These are phyloP conservation scores for Cercospora zeina DNA, from an alignment of 2,329 filamentous ascomycete species.

Conservation along the genomic window DNA sequence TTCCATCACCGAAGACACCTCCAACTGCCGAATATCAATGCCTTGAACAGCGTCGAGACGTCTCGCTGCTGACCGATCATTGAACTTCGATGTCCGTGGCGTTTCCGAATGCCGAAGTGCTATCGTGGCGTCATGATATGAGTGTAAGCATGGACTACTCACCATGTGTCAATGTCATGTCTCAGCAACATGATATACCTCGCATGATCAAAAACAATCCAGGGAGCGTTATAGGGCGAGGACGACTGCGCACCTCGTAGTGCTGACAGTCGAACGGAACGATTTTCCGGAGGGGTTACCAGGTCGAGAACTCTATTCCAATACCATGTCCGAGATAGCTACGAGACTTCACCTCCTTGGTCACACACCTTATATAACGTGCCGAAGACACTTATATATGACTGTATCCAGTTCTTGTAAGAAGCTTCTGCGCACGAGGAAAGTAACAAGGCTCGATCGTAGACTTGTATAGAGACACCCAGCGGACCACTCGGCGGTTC, in stretches of 20 bases:
- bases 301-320: constrained; percentile 7
- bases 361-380: not conserved
- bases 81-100: not conserved
- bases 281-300: not conserved
- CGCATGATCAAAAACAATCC: not conserved
- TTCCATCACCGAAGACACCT: not conserved
- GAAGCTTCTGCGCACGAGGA: not conserved
- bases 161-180: not conserved
- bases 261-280: not conserved
- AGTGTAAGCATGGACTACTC: not conserved
- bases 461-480: not conserved
- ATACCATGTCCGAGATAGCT: not conserved
- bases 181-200: not conserved
- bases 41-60: not conserved
- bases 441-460: too few relatives aligned
- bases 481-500: not conserved
- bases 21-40: not conserved
- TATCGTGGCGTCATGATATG: too few relatives aligned
- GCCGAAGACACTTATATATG: not conserved
- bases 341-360: not conserved
- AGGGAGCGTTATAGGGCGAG: not conserved
- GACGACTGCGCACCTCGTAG: not conserved
- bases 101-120: too few relatives aligned
- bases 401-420: not conserved
- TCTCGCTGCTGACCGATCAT: not conserved